phyloP scores from a whole-genome alignment of 2,329 filamentous ascomycete genomes.

The Aspergillus ochraceoroseus region DNA sequence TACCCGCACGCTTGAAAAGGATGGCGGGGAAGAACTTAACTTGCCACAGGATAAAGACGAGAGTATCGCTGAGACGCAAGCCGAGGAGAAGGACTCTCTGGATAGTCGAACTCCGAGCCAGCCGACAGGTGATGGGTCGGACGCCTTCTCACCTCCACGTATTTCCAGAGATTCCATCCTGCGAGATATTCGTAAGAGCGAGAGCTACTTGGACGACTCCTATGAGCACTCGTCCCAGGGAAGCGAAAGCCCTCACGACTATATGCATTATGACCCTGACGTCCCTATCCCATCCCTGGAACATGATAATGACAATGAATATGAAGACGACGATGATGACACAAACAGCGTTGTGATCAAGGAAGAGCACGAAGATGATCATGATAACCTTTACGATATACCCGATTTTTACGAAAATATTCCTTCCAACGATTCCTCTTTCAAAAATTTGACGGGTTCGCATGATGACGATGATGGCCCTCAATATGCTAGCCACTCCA shows the following conservation, averaged over 20 bases:
- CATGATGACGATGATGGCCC: constrained; percentile 51
- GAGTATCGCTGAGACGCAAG: constrained; percentile 7
- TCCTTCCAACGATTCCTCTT: constrained; percentile 36
- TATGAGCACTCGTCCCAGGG: constrained; percentile 48
- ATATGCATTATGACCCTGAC: constrained; percentile 71
- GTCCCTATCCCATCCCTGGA: constrained; percentile 85
- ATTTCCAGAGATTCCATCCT: constrained; percentile 94
- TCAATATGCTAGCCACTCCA: constrained; percentile 50
- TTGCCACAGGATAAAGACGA: constrained; percentile 1
- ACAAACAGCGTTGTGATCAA: constrained; percentile 62
- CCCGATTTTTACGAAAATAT: constrained; percentile 59
- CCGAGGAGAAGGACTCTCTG: constrained; percentile 28
- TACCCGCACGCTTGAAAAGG: background rate
- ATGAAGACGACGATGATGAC: constrained; percentile 58
- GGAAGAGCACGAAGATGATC: constrained; percentile 56
- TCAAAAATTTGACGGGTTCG: constrained; percentile 30
- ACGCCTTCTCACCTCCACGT: constrained; percentile 59
- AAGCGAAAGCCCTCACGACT: constrained; percentile 49
- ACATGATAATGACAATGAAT: constrained; percentile 52
- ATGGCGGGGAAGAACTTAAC: too few species aligned
- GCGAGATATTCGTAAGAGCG: constrained; percentile 70
- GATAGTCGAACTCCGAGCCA: constrained; percentile 17
- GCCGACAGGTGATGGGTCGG: constrained; percentile 49
- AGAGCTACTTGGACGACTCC: constrained; percentile 59
- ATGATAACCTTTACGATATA: constrained; percentile 60